Evolutionary conservation across 1,284 basidiomycete genomes (phyloP), one percentile per base, ranked within the genome.

Genomic region (Boletus mariae): DNA sequence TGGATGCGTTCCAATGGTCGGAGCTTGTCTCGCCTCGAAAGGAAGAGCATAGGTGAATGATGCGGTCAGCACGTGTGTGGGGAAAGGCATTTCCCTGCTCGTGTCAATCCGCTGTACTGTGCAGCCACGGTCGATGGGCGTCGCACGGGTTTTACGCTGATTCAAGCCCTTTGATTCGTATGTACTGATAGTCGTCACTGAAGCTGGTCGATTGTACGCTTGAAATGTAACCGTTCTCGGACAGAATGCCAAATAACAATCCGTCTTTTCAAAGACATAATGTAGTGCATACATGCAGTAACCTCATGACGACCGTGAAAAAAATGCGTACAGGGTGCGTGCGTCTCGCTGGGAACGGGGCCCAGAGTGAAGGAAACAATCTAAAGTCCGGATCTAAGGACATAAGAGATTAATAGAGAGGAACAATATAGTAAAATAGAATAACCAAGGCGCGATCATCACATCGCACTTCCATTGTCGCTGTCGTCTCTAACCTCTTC

Each of bases 1-100:
- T 67, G 51, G 65, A 67, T 28, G 66, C 66, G 20, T 70, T 67
- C 43, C 65, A 70, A 45, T 67, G 65, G 65, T 66, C 66, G 13
- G 65, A 70, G 49, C 61, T 68, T 3, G 65, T 67, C 46, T 60
- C 66, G 2, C 66, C 64, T 13, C 59, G 64, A 40, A 69, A 68
- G 54, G 66, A 68, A 49, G 63, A 68, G 28, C 40, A 68, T 34
- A 51, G 12, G 31, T 61, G 7, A 31, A 31, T 12, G 49, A 65
- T 47, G 32, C 1, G 35, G 35, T 37, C 35, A 37, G n/a, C n/a
- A 12, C 8, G 5, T 41, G 20, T 23, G 37, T 34, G 6, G 4
- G 20, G 47, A 46, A 25, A 20, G 31, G 25, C 51, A 7, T 44
- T 28, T 42, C 12, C 25, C 20, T 12, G 9, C 20, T 20, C 20